Evolutionary conservation across 129 eudicot species (phyloP).

Genomic region (Saposhnikovia divaricata): DNA sequence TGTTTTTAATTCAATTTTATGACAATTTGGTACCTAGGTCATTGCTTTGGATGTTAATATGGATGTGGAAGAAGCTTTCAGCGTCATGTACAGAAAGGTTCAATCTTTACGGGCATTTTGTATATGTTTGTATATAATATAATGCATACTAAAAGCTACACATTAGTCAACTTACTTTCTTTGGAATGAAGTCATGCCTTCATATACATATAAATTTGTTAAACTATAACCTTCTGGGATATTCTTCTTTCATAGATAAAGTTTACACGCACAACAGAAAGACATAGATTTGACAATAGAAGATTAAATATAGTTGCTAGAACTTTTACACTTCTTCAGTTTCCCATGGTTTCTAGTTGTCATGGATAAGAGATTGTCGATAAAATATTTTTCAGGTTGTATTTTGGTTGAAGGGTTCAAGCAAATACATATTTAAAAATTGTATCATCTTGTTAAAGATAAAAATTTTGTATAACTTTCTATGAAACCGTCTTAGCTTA

Average conservation of each 20-base stretch:
- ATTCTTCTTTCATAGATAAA: background rate
- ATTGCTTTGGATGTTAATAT: conserved; percentile 46
- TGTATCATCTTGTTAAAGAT: background rate
- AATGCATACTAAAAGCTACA: background rate
- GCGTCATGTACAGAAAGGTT: conserved; percentile 62
- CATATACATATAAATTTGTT: background rate
- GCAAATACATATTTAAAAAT: background rate
- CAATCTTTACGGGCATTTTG: background rate
- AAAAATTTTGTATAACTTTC: background rate
- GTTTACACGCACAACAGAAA: background rate
- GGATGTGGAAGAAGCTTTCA: conserved; percentile 55
- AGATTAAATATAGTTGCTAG: background rate
- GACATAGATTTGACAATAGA: background rate
- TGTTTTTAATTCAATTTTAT: background rate
- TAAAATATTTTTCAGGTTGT: background rate
- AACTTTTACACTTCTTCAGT: background rate
- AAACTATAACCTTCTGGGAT: background rate
- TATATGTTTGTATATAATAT: background rate
- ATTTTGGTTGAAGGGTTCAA: background rate
- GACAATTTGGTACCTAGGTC: conserved; percentile 30
- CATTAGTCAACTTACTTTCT: background rate
- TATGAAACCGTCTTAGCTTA: background rate
- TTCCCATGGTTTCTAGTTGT: background rate
- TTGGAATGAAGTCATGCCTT: background rate
- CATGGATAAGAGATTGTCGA: background rate